Evolutionary conservation across 805 yeast genomes (phyloP), one percentile per base, ranked within the genome.

Genomic region (Yamadazyma philogaea): DNA sequence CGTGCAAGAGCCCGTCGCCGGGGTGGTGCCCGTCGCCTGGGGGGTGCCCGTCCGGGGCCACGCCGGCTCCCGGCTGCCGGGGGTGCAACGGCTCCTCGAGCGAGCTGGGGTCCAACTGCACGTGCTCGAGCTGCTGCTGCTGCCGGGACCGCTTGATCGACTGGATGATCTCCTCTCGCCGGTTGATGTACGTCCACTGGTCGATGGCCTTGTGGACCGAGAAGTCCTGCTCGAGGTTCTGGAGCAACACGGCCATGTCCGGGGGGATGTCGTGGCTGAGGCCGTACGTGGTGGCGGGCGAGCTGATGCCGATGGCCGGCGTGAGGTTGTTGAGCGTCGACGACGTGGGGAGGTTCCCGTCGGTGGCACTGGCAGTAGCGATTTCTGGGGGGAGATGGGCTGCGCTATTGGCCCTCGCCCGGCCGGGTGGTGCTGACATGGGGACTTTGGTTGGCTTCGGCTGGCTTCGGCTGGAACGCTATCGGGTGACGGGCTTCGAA

Each of bases 61-160:
- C 40, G n/a, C 48, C 38, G 24, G 56, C 61, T 8, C 57, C 46
- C 6, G 61, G 43, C 28, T 72, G 73, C 20, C 50, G 24, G 1
- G 89, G 91, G 44, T 76, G 80, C 24, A 86, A 61, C 27, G 93
- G 83, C 46, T 67, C 66, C 52, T 82, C 86, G 14, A 81, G 56
- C 24, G 62, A 66, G 15, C 53, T 52, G 18, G 65, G 64, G 42
- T 61, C 60, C 42, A 68, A 43, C 42, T 57, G 51, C 17, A 56
- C 48, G 14, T 47, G 44, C 14, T 48, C 49, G 16, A 55, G 50
- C 37, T 55, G 63, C 32, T 57, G 63, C 47, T 64, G 66, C 47
- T 64, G 65, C 42, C 66, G 73, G 21, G 68, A 44, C 35, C 54
- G 53, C 43, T 57, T 59, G 28, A 70, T 66, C 41, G 55, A 53